Percentiles rank a stretch among this genome's conserved stretches.
phyloP scores from a whole-genome alignment of 495 filamentous ascomycete species.

The Aspergillus kassunensis region DNA sequence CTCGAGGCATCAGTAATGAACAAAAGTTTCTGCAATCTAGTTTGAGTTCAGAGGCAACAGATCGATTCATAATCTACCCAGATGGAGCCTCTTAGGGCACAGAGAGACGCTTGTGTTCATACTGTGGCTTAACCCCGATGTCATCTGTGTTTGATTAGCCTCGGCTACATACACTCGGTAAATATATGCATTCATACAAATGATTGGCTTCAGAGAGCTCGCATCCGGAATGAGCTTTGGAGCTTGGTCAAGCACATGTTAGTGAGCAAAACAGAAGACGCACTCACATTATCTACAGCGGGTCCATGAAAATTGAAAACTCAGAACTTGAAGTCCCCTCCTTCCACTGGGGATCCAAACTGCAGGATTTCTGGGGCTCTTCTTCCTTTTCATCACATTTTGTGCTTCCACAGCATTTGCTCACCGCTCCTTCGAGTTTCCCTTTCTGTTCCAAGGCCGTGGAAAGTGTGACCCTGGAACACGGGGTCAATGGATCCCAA shows the following conservation, averaged over 20 bases:
- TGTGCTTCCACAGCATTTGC: background rate
- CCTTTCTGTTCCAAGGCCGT: conserved; percentile 1
- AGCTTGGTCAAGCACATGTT: background rate
- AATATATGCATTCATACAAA: background rate
- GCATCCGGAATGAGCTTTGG: background rate
- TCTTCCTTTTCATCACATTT: conserved; percentile 6
- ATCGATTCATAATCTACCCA: background rate
- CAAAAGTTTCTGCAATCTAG: background rate
- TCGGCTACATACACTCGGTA: background rate
- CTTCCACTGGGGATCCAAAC: background rate
- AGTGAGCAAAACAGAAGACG: background rate
- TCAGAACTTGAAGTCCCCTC: background rate
- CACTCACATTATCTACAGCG: background rate
- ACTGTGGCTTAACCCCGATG: background rate
- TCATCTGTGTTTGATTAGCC: background rate
- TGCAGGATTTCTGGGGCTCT: conserved; percentile 1
- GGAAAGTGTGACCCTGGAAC: conserved; percentile 17
- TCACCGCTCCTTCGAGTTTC: conserved; percentile 21
- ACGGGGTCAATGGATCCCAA: conserved; percentile 8
- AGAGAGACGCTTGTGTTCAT: background rate
- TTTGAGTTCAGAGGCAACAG: background rate
- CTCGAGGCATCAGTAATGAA: background rate
- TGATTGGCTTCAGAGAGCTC: background rate
- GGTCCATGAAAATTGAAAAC: background rate
- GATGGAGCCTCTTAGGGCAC: background rate